phyloP scores from a whole-genome alignment of 2,329 filamentous ascomycete genomes.

The Cladosporium cucumerinum region DNA sequence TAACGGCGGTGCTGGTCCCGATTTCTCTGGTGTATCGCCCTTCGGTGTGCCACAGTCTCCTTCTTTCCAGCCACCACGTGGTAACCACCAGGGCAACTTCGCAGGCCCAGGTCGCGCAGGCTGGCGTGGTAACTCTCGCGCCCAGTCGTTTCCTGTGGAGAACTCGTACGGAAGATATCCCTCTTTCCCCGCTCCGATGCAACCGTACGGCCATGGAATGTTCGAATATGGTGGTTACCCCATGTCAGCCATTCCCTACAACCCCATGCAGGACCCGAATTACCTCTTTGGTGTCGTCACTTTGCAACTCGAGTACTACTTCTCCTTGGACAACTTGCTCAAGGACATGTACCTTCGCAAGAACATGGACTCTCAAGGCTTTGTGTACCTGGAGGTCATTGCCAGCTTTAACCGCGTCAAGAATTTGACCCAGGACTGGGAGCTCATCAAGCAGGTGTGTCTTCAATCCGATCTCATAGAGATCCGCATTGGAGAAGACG shows the following conservation, averaged over 20 bases:
- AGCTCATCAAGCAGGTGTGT: conserved; percentile 71
- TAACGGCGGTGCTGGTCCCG: conserved; percentile 22
- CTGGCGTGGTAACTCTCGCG: conserved; percentile 53
- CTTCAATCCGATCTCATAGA: conserved; percentile 71
- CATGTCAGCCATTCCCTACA: conserved; percentile 52
- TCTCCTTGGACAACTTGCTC: conserved; percentile 91
- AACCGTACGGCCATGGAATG: conserved; percentile 52
- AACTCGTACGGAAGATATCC: conserved; percentile 46
- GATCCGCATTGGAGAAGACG: conserved; percentile 70
- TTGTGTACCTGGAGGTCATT: conserved; percentile 76
- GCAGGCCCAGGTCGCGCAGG: conserved; percentile 39
- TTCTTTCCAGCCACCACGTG: conserved; percentile 28
- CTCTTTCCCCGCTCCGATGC: conserved; percentile 40
- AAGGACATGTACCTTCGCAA: conserved; percentile 86
- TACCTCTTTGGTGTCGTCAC: conserved; percentile 57
- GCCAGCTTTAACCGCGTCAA: conserved; percentile 83
- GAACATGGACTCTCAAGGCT: conserved; percentile 94
- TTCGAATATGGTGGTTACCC: conserved; percentile 41
- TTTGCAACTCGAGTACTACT: conserved; percentile 79
- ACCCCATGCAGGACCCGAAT: conserved; percentile 57
- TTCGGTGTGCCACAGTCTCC: conserved; percentile 31
- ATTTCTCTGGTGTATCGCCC: conserved; percentile 23
- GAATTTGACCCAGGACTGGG: conserved; percentile 66
- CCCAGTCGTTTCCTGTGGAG: conserved; percentile 60
- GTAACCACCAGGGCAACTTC: conserved; percentile 27